phyloP scores from a whole-genome alignment of 306 rosid species.

The Cucumis hystrix region DNA sequence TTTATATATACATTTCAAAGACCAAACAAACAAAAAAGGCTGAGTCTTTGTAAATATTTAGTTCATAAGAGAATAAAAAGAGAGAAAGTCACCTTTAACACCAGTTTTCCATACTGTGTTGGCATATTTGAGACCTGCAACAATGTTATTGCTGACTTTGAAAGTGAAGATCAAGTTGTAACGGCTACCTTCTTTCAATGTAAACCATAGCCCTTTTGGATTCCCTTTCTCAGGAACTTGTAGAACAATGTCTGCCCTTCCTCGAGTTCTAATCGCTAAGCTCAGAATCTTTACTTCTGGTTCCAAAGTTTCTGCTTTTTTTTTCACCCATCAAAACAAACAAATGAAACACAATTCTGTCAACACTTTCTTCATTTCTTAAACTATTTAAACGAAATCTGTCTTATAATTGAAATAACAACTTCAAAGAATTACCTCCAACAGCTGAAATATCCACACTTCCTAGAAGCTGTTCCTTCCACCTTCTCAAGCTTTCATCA shows the following conservation, averaged over 20 bases:
- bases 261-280: constrained; percentile 63
- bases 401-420: background rate
- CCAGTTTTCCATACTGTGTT: constrained; percentile 92
- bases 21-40: background rate
- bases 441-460: constrained; percentile 70
- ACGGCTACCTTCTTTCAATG: constrained; percentile 94
- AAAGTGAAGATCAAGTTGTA: constrained; percentile 68
- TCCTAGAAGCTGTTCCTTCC: constrained; percentile 99
- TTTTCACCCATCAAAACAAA: background rate
- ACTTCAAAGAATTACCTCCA: constrained; percentile 42
- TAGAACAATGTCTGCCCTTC: constrained; percentile 62
- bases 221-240: constrained; percentile 66
- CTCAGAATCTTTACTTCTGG: constrained; percentile 84
- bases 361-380: background rate
- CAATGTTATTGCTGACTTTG: constrained; percentile 71
- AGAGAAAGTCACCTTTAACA: constrained; percentile 37
- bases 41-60: background rate
- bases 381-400: background rate
- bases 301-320: constrained; percentile 50
- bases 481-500: constrained; percentile 86
- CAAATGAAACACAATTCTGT: background rate
- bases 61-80: background rate
- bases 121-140: constrained; percentile 89
- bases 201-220: constrained; percentile 81
- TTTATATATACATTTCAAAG: background rate